phyloP scores from a whole-genome alignment of 148 eudicot genomes.

The Fallopia convolvulus region DNA sequence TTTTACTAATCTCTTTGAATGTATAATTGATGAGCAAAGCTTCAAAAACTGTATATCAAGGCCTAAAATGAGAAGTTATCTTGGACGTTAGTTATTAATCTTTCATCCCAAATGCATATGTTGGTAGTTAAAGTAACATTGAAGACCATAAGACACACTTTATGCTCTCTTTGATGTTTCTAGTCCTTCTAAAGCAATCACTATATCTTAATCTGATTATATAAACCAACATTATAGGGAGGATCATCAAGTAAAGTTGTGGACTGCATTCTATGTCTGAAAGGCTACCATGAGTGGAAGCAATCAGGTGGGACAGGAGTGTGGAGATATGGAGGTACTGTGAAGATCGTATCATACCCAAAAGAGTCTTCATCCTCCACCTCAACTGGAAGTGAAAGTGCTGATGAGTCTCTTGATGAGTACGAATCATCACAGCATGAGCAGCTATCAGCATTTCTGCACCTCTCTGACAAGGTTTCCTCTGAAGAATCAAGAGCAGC shows the following conservation, averaged over 20 bases:
- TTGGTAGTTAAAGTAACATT: not conserved
- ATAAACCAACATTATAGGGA: slow-evolving; percentile 39
- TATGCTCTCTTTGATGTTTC: too few species aligned
- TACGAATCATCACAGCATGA: slow-evolving; percentile 69
- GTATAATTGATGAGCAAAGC: not conserved
- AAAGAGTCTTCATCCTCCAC: slow-evolving; percentile 64
- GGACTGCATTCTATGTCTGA: slow-evolving; percentile 88
- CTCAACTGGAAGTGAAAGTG: slow-evolving; percentile 64
- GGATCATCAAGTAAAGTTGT: slow-evolving; percentile 87
- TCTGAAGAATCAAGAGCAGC: slow-evolving; percentile 54
- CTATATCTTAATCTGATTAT: not conserved
- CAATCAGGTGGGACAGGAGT: slow-evolving; percentile 91
- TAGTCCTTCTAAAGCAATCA: not conserved
- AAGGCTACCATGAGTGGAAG: slow-evolving; percentile 90
- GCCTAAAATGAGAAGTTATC: not conserved
- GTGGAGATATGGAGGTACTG: slow-evolving; percentile 95
- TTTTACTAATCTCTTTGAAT: not conserved
- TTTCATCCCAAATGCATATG: not conserved
- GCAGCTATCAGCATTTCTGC: slow-evolving; percentile 62
- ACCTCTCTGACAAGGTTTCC: slow-evolving; percentile 49
- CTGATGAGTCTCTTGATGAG: slow-evolving; percentile 83
- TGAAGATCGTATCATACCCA: slow-evolving; percentile 62
- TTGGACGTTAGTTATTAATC: not conserved
- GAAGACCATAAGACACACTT: not conserved
- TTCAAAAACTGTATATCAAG: not conserved